A percentile compares a stretch with the other conserved stretches of the same genome.
Conservation (phyloP, 192 early-diverging fungal genomes). For the Powellomyces hirtus region DNA sequence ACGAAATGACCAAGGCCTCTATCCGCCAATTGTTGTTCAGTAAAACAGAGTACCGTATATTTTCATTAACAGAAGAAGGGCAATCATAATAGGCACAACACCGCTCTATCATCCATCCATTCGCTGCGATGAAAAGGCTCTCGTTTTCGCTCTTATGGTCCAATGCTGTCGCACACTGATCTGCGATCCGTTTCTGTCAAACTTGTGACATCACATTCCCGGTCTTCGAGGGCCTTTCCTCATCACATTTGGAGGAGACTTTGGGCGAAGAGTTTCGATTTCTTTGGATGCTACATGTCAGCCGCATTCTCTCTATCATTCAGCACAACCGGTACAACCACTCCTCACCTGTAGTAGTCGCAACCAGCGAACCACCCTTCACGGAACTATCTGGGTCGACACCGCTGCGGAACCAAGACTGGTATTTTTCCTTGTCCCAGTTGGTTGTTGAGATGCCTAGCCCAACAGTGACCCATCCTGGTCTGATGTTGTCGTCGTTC, state of each 20-base stretch:
- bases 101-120: no score
- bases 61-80: no score
- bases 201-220: constrained; percentile 1
- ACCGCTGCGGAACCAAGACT: constrained; percentile 28
- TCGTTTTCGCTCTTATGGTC: no score
- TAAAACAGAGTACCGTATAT: no score
- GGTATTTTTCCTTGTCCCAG: constrained; percentile 42
- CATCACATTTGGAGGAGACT: constrained; percentile 40
- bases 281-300: constrained; percentile 8
- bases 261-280: constrained; percentile 55
- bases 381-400: background rate
- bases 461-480: constrained; percentile 64
- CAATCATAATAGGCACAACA: no score
- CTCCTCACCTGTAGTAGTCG: constrained; percentile 29
- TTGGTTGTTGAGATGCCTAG: constrained; percentile 40
- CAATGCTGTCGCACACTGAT: no score
- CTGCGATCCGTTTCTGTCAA: no score
- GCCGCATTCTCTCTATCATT: background rate
- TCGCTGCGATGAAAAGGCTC: no score
- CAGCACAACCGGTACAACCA: background rate
- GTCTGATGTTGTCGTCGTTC: constrained; percentile 52
- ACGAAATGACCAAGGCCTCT: no score
- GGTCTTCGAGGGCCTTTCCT: background rate
- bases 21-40: no score
- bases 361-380: constrained; percentile 15